Conservation (phyloP, 2,329 filamentous ascomycete species). For the Lasiodiplodia theobromae region DNA sequence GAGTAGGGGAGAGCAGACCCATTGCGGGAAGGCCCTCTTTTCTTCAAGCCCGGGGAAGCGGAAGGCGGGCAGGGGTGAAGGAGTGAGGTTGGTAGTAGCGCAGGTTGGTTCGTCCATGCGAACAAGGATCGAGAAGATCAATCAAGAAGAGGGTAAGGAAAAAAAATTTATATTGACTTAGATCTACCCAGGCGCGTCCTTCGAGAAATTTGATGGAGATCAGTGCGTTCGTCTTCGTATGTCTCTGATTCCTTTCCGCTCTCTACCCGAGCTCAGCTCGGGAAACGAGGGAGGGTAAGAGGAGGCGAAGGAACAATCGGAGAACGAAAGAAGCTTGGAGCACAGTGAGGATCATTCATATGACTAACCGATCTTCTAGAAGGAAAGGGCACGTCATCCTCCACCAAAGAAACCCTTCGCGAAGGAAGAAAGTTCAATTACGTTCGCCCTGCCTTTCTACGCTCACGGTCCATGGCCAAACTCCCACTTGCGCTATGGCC, state of each 20-base stretch:
- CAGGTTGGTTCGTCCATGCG: not conserved
- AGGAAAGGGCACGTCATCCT: not conserved
- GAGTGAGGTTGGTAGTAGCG: not conserved
- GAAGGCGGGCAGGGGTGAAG: not conserved
- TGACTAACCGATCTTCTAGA: not conserved
- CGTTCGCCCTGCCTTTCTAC: not conserved
- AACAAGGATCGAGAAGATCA: not conserved
- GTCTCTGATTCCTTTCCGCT: not conserved
- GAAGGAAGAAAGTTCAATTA: not conserved
- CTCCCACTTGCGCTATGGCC: not conserved
- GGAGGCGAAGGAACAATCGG: not conserved
- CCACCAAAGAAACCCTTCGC: not conserved
- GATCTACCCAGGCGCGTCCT: not conserved
- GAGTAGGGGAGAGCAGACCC: not conserved
- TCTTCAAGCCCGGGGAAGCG: not conserved
- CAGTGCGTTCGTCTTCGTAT: not conserved
- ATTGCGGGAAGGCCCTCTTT: constrained; percentile 1
- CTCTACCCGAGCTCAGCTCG: not conserved
- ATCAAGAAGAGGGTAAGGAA: not conserved
- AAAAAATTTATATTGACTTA: not conserved
- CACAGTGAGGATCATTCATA: not conserved
- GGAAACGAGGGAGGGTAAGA: not conserved
- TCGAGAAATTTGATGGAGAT: not conserved
- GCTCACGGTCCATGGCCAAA: not conserved
- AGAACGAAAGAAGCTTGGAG: not conserved